These are phyloP conservation scores for Ochetophila trinervis DNA, from an alignment of 306 rosid species.

Conservation along the genomic window DNA sequence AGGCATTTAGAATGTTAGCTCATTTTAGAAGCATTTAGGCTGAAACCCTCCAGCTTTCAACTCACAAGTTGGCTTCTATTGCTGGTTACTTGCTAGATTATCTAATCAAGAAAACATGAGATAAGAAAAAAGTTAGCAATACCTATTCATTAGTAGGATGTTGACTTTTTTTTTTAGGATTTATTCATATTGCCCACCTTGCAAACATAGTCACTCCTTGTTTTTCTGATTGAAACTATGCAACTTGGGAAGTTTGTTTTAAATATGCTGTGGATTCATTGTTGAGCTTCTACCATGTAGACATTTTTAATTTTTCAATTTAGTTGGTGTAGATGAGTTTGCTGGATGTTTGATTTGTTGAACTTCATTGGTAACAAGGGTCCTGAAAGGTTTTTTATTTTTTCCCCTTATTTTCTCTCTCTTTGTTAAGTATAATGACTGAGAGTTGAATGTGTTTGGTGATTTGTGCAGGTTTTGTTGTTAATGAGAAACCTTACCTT, in stretches of 20 bases:
- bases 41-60: background rate
- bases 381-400: background rate
- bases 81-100: background rate
- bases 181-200: background rate
- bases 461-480: conserved; percentile 70
- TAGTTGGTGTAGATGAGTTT: no score
- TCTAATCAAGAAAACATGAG: background rate
- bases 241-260: no score
- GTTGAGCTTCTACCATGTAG: no score
- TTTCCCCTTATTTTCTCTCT: background rate
- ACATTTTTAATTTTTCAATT: no score
- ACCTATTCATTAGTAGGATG: background rate
- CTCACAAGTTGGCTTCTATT: background rate
- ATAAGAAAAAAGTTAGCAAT: background rate
- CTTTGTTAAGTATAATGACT: background rate
- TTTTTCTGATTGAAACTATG: background rate
- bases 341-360: no score
- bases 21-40: background rate
- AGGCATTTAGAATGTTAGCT: background rate
- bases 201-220: background rate
- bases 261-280: no score
- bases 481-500: conserved; percentile 80
- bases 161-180: background rate
- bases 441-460: conserved; percentile 3
- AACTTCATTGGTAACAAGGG: no score